Evolutionary conservation across 2,329 filamentous ascomycete species (phyloP).

Genomic region (Botrytis medusae): DNA sequence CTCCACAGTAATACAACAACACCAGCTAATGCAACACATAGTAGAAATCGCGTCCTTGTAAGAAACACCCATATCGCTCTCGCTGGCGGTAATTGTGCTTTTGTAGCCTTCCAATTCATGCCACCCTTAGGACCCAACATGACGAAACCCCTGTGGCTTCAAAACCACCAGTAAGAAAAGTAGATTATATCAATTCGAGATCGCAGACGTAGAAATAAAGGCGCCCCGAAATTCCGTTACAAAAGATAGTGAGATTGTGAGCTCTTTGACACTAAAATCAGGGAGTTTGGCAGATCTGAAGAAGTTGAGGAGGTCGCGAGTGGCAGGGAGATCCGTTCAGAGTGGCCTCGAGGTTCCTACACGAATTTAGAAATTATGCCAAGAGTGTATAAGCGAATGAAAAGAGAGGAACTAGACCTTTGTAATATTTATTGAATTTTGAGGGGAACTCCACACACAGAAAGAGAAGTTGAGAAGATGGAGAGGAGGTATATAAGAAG

Average conservation of each 20-base stretch:
- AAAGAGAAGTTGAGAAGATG: neutral
- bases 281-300: slow-evolving; percentile 24
- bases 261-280: slow-evolving; percentile 25
- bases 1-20: slow-evolving; percentile 83
- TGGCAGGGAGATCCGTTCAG: slow-evolving; percentile 20
- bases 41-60: slow-evolving; percentile 74
- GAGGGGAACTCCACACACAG: slow-evolving; percentile 3
- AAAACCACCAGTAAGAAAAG: slow-evolving; percentile 43
- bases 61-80: slow-evolving; percentile 69
- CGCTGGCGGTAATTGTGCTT: slow-evolving; percentile 73
- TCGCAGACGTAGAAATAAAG: slow-evolving; percentile 11
- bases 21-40: slow-evolving; percentile 68
- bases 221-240: neutral
- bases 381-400: slow-evolving; percentile 21
- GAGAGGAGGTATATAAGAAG: neutral
- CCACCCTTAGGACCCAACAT: slow-evolving; percentile 93
- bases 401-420: slow-evolving; percentile 16
- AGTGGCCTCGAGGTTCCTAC: slow-evolving; percentile 18
- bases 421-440: slow-evolving; percentile 14
- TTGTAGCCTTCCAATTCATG: slow-evolving; percentile 89
- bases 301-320: slow-evolving; percentile 17
- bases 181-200: slow-evolving; percentile 34
- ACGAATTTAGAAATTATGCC: slow-evolving; percentile 27
- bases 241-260: slow-evolving; percentile 16
- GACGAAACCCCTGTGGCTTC: slow-evolving; percentile 44